Evolutionary conservation across 1,284 basidiomycete genomes (phyloP).

Genomic region (Wolfiporia cocos): DNA sequence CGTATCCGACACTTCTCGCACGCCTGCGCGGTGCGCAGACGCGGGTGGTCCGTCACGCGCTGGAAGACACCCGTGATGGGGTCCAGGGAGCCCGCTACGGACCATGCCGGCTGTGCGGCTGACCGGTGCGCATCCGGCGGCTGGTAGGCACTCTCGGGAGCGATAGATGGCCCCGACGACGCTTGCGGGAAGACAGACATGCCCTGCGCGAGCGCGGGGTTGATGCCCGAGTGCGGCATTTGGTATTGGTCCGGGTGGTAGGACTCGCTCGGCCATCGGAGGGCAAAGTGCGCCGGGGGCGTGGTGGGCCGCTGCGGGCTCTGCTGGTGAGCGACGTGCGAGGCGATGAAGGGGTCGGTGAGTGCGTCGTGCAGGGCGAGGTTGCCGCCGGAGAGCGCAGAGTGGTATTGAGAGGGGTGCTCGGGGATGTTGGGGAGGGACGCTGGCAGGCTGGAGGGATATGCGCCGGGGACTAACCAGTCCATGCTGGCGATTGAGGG

Average conservation of each 20-base stretch:
- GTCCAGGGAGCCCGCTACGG: slow-evolving; percentile 52
- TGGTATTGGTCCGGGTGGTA: not conserved
- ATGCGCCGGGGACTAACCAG: not conserved
- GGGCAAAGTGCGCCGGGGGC: not conserved
- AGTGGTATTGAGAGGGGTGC: too few species aligned
- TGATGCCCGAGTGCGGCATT: not conserved
- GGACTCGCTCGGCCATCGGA: slow-evolving; percentile 5
- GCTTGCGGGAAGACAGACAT: not conserved
- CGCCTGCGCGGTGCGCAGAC: slow-evolving; percentile 39
- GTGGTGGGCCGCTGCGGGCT: slow-evolving; percentile 2
- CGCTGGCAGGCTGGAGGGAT: not conserved
- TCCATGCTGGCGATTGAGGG: not conserved
- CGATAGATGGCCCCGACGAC: not conserved
- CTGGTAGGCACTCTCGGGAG: slow-evolving; percentile 2
- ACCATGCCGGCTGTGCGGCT: slow-evolving; percentile 20
- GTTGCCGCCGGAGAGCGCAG: slow-evolving; percentile 1
- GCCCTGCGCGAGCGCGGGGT: not conserved
- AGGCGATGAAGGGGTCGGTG: slow-evolving; percentile 1
- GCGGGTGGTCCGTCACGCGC: slow-evolving; percentile 50
- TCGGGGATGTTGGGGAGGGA: too few species aligned
- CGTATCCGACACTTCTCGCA: slow-evolving; percentile 37
- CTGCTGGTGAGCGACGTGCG: not conserved
- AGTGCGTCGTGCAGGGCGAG: slow-evolving; percentile 6
- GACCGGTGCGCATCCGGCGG: slow-evolving; percentile 2
- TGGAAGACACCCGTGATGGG: slow-evolving; percentile 54